Evolutionary conservation across 805 yeast genomes (phyloP), one percentile per base, ranked within the genome.

Genomic region (Kodamaea lidongshanica): DNA sequence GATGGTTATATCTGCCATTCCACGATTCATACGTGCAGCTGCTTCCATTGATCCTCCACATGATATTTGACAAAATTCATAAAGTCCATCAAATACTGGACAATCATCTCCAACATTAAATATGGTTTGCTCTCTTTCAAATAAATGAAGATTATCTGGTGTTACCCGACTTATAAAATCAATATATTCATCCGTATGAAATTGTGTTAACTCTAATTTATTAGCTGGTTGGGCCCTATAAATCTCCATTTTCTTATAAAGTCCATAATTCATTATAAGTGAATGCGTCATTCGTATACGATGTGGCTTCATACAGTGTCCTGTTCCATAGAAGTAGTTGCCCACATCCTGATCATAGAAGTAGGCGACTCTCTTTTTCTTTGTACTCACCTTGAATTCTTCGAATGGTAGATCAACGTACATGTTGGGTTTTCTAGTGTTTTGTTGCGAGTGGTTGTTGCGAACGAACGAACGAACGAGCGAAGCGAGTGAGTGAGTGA

Each of bases 21-120:
- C 53, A 7, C 52, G 30, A 38, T 50, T 50, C 32, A 48, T 33
- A 11, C 54, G 39, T 15, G 54, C 54, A 12, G 54, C 54, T 1
- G 48, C 54, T 24, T 49, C 54, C 54, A 49, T 50, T 22, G 52
- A 45, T 3, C 54, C 54, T 3, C 53, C 54, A 5, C 53, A 50
- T 3, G 46, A 40, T 9, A 50, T 48, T 6, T 48, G 45, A 18
- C 53, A 50, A 35, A 45, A 50, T 32, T 48, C 54, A 25, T 41
- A 48, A 18, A 49, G 40, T 10, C 54, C 54, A 27, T 48, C 53
- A 23, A 50, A 50, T 12, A 46, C 53, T 4, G 54, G 54, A 19
- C 53, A 46, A 33, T 39, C 42, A 28, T 48, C 53, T 8, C 54
- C 55, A 14, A 50, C 54, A 27, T 48, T 48, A 39, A 48, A 50